Evolutionary conservation across 805 yeast species (phyloP), one percentile per base, ranked within the genome.

Genomic region (Brettanomyces bruxellensis): DNA sequence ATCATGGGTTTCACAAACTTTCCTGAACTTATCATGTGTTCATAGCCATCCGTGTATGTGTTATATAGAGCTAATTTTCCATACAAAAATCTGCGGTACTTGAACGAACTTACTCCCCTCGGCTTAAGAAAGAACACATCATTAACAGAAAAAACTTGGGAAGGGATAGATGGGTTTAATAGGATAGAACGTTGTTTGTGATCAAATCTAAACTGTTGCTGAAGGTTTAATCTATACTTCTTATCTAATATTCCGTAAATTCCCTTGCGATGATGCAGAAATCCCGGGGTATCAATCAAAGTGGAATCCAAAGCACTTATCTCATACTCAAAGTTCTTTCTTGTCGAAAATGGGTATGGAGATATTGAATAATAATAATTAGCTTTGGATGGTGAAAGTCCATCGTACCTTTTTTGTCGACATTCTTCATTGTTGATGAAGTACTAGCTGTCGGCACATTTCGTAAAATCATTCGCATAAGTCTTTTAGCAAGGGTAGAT

Each of bases 221-320:
- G 32, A 9, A 43, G 41, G 8, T 25, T 37, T 18, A 25, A 34
- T 25, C 40, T 35, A 14, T 9, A n/a, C 6, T 14, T 9, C 25
- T 45, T 41, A 35, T 49, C 47, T 7, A 53, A 35, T 18, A 53
- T 47, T 7, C 53, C 48, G 39, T 52, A 58, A 3, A 57, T 50
- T n/a, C 62, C 55, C 23, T 49, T 49, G 4, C 49, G 28, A 24
- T 47, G 49, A 3, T 58, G 52, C 4, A 55, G 43, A 45, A 48
- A 58, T 0, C 66, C 66, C 1, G 65, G 67, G 1, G 65, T 59
- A 43, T 62, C 67, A 6, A 60, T 49, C 3, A 60, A 22, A 8
- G 43, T 45, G 25, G 55, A 41, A 14, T 54, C 52, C 14, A 48
- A 46, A 38, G 42, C 40, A 2, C 52, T 50, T n/a, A 51, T 40